Evolutionary conservation across 2,329 filamentous ascomycete species (phyloP).

Genomic region (Leptographium galeiforme): DNA sequence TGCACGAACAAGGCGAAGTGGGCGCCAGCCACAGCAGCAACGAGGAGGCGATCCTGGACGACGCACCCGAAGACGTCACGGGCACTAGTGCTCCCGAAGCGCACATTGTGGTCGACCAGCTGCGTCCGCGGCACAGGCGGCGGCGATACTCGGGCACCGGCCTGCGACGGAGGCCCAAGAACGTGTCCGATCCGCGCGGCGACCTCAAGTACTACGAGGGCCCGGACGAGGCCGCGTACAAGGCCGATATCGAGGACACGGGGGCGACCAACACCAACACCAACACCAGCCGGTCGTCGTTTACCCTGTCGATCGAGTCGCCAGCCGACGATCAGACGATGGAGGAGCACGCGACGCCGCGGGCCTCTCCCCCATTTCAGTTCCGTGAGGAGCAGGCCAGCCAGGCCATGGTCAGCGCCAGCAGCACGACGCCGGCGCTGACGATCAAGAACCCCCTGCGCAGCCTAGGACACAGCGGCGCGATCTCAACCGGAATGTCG

Average conservation of each 20-base stretch:
- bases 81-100: slow-evolving; percentile 53
- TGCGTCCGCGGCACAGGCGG: slow-evolving; percentile 28
- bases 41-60: slow-evolving; percentile 14
- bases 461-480: background rate
- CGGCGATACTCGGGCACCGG: slow-evolving; percentile 82
- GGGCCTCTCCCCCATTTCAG: background rate
- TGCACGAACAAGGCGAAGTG: slow-evolving; percentile 8
- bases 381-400: background rate
- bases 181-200: slow-evolving; percentile 58
- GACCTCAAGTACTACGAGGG: slow-evolving; percentile 84
- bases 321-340: background rate
- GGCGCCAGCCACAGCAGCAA: background rate
- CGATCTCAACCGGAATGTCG: background rate
- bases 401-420: background rate
- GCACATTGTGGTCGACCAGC: slow-evolving; percentile 35
- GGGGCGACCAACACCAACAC: slow-evolving; percentile 9
- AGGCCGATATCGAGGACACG: slow-evolving; percentile 46
- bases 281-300: slow-evolving; percentile 9
- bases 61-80: slow-evolving; percentile 39
- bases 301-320: background rate
- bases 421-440: slow-evolving; percentile 10
- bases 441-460: slow-evolving; percentile 5
- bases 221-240: slow-evolving; percentile 71
- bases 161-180: slow-evolving; percentile 57
- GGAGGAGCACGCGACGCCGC: background rate